phyloP scores from a whole-genome alignment of 345 rosid genomes.

The Syzygium oleosum region DNA sequence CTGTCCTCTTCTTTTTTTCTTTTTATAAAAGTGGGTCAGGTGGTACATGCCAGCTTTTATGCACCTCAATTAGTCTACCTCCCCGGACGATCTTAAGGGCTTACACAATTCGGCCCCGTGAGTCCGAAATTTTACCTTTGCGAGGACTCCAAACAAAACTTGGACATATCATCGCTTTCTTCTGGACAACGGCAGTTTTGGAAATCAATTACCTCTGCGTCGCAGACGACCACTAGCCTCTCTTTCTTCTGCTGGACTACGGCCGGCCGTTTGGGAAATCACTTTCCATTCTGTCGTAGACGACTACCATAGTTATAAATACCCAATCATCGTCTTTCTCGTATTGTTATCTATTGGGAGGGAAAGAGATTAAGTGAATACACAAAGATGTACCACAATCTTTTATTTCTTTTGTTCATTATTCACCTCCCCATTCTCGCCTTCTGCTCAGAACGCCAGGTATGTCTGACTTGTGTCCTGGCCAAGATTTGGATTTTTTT shows the following conservation, averaged over 20 bases:
- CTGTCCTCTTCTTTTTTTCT: fast-evolving
- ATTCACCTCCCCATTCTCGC: neutral
- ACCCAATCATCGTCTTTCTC: neutral
- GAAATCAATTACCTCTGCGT: neutral
- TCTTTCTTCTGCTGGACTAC: neutral
- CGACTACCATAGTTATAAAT: neutral
- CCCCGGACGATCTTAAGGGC: neutral
- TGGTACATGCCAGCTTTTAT: neutral
- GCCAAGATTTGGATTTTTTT: neutral
- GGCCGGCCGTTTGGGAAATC: neutral
- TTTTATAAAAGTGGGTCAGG: neutral
- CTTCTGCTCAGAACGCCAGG: neutral
- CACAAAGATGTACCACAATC: neutral
- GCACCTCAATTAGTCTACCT: neutral
- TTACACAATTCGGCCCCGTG: neutral
- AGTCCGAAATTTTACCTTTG: neutral
- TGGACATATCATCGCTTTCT: neutral
- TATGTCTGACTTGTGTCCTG: neutral
- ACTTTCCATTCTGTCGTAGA: neutral
- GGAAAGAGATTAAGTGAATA: neutral
- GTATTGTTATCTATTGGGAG: neutral
- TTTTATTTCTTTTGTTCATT: neutral
- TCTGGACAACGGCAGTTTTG: neutral
- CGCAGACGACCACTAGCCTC: neutral
- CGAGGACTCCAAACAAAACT: neutral